phyloP scores from a whole-genome alignment of 2,329 filamentous ascomycete genomes.

The Fusarium tjaetaba region DNA sequence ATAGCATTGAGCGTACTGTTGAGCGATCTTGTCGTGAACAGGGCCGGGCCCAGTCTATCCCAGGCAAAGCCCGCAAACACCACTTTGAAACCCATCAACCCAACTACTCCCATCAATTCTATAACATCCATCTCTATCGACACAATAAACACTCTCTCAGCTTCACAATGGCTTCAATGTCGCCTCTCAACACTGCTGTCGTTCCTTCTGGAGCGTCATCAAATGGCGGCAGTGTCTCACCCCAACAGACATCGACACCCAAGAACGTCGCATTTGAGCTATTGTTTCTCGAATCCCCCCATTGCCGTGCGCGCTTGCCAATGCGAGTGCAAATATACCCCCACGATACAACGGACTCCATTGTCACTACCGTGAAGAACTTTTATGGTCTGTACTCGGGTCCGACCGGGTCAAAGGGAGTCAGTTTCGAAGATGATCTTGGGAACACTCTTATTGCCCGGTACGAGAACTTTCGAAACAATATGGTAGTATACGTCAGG shows the following conservation, averaged over 20 bases:
- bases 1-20: slow-evolving; percentile 39
- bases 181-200: slow-evolving; percentile 52
- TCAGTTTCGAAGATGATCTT: slow-evolving; percentile 93
- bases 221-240: slow-evolving; percentile 57
- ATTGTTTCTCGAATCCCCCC: slow-evolving; percentile 72
- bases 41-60: slow-evolving; percentile 40
- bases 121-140: slow-evolving; percentile 38
- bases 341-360: slow-evolving; percentile 96
- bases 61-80: slow-evolving; percentile 50
- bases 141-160: slow-evolving; percentile 41
- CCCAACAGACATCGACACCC: slow-evolving; percentile 59
- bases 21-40: slow-evolving; percentile 45
- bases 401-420: slow-evolving; percentile 74
- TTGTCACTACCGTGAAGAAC: slow-evolving; percentile 98
- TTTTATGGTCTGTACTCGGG: slow-evolving; percentile 96
- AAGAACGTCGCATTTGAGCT: slow-evolving; percentile 86
- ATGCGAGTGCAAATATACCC: slow-evolving; percentile 91
- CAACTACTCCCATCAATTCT: slow-evolving; percentile 30
- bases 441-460: slow-evolving; percentile 93
- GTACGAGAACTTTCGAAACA: slow-evolving; percentile 93
- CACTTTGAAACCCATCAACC: slow-evolving; percentile 36
- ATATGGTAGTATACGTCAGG: slow-evolving; percentile 93
- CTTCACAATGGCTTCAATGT: slow-evolving; percentile 58
- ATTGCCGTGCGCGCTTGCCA: slow-evolving; percentile 79
- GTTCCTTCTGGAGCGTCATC: slow-evolving; percentile 50